A percentile compares a stretch with the other conserved stretches of the same genome.
These are phyloP conservation scores for Capsella bursapastoris DNA, from an alignment of 345 rosid genomes.

Conservation along the genomic window DNA sequence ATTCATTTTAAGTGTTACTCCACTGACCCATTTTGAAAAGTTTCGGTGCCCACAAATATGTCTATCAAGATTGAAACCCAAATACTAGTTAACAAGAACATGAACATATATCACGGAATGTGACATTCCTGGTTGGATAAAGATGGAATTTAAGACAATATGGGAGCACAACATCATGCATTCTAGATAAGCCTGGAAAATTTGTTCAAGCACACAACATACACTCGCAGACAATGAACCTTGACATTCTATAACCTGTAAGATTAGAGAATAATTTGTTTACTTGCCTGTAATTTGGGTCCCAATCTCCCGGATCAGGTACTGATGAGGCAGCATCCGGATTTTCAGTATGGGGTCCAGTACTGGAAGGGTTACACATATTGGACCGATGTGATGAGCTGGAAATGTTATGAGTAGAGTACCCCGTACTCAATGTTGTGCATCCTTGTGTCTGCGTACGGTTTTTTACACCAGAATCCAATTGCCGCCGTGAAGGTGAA, in stretches of 20 bases:
- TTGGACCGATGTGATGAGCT: conserved; percentile 52
- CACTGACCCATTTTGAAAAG: not conserved
- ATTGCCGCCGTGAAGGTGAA: conserved; percentile 57
- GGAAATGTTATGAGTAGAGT: conserved; percentile 57
- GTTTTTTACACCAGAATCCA: conserved; percentile 55
- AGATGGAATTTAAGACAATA: conserved; percentile 7
- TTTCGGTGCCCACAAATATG: conserved; percentile 4
- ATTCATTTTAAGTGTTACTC: conserved; percentile 5
- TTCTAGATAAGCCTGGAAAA: conserved; percentile 22
- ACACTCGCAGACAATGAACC: conserved; percentile 22
- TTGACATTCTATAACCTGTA: conserved; percentile 15
- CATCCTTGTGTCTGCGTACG: conserved; percentile 69
- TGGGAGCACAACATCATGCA: conserved; percentile 9
- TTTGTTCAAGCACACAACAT: conserved; percentile 18
- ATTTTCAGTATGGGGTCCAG: conserved; percentile 56
- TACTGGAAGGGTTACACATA: conserved; percentile 50
- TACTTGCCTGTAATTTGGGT: conserved; percentile 93
- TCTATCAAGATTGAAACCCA: conserved; percentile 15
- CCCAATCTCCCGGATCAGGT: conserved; percentile 99
- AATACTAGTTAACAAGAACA: conserved; percentile 14
- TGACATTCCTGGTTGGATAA: not conserved
- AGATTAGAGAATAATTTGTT: conserved; percentile 14
- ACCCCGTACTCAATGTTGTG: conserved; percentile 55
- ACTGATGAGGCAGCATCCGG: conserved; percentile 59
- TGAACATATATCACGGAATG: conserved; percentile 20